phyloP scores from a whole-genome alignment of 108 stramenopile species.

The Bacterosira constricta region DNA sequence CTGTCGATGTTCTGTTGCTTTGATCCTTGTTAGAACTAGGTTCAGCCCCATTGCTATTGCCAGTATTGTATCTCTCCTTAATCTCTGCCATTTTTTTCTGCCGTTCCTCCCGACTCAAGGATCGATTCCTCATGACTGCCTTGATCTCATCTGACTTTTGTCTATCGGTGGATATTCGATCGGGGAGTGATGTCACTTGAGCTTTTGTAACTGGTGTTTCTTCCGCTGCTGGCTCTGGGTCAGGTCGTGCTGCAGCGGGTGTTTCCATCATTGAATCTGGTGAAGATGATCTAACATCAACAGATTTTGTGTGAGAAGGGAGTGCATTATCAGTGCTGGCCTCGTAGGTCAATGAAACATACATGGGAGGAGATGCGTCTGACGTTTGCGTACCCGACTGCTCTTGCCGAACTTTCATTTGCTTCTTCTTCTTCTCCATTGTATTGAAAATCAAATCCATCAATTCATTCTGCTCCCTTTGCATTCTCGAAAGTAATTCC shows the following conservation, averaged over 20 bases:
- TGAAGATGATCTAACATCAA: too few species aligned
- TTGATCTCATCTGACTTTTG: constrained; percentile 15
- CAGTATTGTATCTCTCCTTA: constrained; percentile 11
- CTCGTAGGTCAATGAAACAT: too few species aligned
- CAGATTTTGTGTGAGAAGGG: too few species aligned
- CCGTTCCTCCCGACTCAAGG: background rate
- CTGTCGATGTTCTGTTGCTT: background rate
- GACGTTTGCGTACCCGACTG: background rate
- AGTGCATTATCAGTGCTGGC: too few species aligned
- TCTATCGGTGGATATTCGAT: background rate
- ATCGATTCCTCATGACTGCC: constrained; percentile 12
- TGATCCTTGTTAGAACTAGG: background rate
- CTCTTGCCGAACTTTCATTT: background rate
- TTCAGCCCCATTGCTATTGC: background rate
- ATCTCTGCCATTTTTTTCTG: background rate
- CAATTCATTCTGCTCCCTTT: background rate
- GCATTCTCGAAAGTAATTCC: background rate
- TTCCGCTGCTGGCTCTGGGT: background rate
- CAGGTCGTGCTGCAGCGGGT: too few species aligned
- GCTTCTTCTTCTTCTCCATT: background rate
- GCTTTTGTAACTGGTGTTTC: background rate
- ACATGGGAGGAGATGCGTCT: background rate
- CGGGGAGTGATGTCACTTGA: background rate
- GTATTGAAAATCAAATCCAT: background rate
- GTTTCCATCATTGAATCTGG: too few species aligned